A percentile compares a stretch with the other conserved stretches of the same genome.
phyloP scores from a whole-genome alignment of 805 yeast genomes.

The Nematodospora valgi region DNA sequence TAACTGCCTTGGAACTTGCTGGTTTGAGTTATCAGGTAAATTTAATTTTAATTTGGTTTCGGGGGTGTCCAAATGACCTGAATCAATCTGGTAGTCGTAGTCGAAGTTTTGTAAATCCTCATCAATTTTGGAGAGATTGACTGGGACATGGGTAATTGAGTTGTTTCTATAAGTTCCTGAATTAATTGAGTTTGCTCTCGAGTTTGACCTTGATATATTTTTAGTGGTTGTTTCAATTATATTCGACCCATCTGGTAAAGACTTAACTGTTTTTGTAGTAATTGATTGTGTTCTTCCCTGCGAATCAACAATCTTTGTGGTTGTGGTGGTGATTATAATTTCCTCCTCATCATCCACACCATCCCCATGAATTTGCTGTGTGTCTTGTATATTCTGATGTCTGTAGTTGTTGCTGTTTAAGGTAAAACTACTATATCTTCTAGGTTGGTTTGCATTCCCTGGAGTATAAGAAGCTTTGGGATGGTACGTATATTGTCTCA shows the following conservation, averaged over 20 bases:
- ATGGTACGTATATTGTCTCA: constrained; percentile 33
- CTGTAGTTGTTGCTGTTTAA: constrained; percentile 4
- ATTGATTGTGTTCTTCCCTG: constrained; percentile 37
- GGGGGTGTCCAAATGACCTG: constrained; percentile 8
- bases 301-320: constrained; percentile 39
- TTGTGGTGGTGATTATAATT: constrained; percentile 35
- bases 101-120: constrained; percentile 43
- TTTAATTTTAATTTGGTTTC: constrained; percentile 5
- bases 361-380: constrained; percentile 6
- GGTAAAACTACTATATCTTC: constrained; percentile 19
- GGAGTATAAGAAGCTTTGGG: constrained; percentile 38
- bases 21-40: constrained; percentile 1
- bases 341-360: constrained; percentile 20
- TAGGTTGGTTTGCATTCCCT: constrained; percentile 17
- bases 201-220: constrained; percentile 32
- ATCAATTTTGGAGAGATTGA: constrained; percentile 33
- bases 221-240: constrained; percentile 41
- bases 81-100: constrained; percentile 36
- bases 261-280: constrained; percentile 36
- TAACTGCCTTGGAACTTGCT: constrained; percentile 5
- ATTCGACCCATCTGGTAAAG: constrained; percentile 41
- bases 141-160: constrained; percentile 18
- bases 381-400: constrained; percentile 2
- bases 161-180: constrained; percentile 16
- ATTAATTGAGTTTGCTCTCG: constrained; percentile 28